Conservation (phyloP, 352 stramenopile genomes). For the Phytopythium kandeliae region DNA sequence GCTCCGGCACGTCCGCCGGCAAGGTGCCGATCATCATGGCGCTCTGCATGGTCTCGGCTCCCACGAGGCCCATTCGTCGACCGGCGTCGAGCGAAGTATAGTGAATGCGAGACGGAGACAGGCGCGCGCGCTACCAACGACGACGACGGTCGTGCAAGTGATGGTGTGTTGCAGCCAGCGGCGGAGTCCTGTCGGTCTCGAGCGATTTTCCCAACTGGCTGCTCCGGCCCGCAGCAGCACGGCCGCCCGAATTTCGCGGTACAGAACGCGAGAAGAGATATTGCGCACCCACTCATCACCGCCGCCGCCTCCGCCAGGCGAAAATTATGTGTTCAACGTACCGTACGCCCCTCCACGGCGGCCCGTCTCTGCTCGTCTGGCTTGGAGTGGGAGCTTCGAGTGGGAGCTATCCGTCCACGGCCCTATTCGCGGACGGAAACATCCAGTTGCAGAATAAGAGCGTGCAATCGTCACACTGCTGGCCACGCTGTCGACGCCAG, state of each 20-base stretch:
- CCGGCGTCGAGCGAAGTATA: no score
- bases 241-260: no score
- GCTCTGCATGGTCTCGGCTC: constrained; percentile 1
- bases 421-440: background rate
- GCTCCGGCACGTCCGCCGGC: constrained; percentile 13
- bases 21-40: constrained; percentile 1
- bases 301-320: background rate
- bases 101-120: no score
- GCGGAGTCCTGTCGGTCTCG: background rate
- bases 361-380: background rate
- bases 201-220: constrained; percentile 4
- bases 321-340: background rate
- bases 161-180: no score
- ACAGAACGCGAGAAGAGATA: no score
- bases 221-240: no score
- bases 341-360: background rate
- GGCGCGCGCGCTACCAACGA: no score
- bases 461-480: background rate
- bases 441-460: constrained; percentile 2
- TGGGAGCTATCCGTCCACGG: no score
- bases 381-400: background rate
- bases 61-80: constrained; percentile 3
- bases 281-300: constrained; percentile 2
- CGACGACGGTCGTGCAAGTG: no score
- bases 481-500: background rate